Conservation (phyloP, 495 filamentous ascomycete genomes). For the Podospora bellae-mahoneyi region DNA sequence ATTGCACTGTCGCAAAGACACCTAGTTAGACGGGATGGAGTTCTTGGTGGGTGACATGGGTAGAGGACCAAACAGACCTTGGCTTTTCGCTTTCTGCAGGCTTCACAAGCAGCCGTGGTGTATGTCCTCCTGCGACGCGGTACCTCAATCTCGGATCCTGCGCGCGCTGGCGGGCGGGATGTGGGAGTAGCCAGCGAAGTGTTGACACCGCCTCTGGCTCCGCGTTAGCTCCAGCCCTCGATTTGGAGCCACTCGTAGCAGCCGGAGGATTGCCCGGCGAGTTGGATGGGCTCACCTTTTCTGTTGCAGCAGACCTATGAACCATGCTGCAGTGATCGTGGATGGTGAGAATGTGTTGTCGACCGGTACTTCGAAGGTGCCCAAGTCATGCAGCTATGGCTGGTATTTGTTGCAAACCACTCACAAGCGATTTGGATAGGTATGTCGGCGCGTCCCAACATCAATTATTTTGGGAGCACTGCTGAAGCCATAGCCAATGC, state of each 20-base stretch:
- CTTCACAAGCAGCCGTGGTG: slow-evolving; percentile 10
- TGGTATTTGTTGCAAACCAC: neutral
- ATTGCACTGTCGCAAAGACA: neutral
- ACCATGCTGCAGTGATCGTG: neutral
- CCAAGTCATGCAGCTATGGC: neutral
- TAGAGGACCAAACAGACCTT: slow-evolving; percentile 1
- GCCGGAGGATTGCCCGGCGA: neutral
- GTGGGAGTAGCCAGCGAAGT: neutral
- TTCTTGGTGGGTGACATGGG: neutral
- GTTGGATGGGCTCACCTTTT: neutral
- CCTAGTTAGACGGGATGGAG: neutral
- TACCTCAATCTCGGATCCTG: neutral
- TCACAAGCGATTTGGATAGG: too few relatives aligned
- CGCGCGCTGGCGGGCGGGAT: neutral
- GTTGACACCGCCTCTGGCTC: neutral
- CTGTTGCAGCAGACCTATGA: neutral
- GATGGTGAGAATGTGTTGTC: neutral
- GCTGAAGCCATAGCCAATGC: neutral
- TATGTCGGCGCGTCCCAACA: neutral
- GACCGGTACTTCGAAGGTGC: neutral
- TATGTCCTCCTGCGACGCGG: slow-evolving; percentile 3
- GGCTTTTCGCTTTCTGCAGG: slow-evolving; percentile 10
- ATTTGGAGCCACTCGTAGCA: neutral
- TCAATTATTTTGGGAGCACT: neutral
- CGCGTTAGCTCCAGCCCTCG: neutral